Evolutionary conservation across 495 filamentous ascomycete species (phyloP).

Genomic region (Hypomontagnella monticulosa): DNA sequence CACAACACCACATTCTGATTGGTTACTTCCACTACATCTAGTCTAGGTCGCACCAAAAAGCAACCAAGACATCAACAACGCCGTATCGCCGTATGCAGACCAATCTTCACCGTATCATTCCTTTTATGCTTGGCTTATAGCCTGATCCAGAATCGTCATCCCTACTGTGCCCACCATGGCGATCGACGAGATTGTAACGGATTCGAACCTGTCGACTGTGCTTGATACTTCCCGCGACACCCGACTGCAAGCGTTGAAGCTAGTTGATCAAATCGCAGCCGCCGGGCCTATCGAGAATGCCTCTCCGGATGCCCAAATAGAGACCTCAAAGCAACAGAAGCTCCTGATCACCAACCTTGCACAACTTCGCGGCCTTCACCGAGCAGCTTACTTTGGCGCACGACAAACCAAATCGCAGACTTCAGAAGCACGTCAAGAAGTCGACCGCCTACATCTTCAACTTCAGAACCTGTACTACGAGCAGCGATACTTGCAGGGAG

Average conservation of each 20-base stretch:
- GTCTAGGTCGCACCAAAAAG: no score
- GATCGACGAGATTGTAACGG: conserved; percentile 70
- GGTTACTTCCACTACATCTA: no score
- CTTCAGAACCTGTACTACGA: conserved; percentile 98
- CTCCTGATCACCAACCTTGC: conserved; percentile 80
- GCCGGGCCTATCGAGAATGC: conserved; percentile 47
- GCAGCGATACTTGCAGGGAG: conserved; percentile 86
- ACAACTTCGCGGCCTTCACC: conserved; percentile 83
- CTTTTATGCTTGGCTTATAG: no score
- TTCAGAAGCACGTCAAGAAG: conserved; percentile 86
- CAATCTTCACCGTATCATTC: background rate
- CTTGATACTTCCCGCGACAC: conserved; percentile 74
- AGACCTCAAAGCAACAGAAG: conserved; percentile 81
- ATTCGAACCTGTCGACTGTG: conserved; percentile 74
- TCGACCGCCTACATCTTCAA: conserved; percentile 89
- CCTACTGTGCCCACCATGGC: conserved; percentile 47
- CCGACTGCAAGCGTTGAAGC: conserved; percentile 75
- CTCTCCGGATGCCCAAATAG: conserved; percentile 63
- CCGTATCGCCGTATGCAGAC: background rate
- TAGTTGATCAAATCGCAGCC: conserved; percentile 64
- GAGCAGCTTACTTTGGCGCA: conserved; percentile 79
- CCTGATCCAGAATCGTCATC: background rate
- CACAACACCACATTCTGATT: no score
- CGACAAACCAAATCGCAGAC: conserved; percentile 88
- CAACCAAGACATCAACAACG: no score